phyloP scores from a whole-genome alignment of 1,139 yeast species.

The Saccharomycopsis crataegensis region DNA sequence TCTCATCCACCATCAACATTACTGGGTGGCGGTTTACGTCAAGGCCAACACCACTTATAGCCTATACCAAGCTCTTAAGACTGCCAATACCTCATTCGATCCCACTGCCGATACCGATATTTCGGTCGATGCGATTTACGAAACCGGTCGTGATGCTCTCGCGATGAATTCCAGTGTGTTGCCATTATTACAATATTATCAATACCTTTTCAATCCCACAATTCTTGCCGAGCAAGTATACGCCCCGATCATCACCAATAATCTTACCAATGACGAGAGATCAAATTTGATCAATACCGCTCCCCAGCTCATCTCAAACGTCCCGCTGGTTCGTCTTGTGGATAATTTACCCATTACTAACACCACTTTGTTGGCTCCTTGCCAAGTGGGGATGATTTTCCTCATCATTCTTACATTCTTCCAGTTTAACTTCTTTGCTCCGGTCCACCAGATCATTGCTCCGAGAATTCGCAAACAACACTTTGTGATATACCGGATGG shows the following conservation, averaged over 20 bases:
- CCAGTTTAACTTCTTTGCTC: conserved; percentile 52
- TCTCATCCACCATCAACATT: conserved; percentile 41
- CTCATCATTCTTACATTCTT: conserved; percentile 29
- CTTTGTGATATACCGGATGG: conserved; percentile 41
- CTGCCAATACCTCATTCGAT: conserved; percentile 24
- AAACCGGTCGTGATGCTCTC: conserved; percentile 48
- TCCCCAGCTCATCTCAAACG: conserved; percentile 24
- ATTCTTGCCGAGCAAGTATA: conserved; percentile 26
- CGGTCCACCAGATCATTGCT: conserved; percentile 43
- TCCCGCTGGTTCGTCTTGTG: conserved; percentile 23
- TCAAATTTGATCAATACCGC: conserved; percentile 10
- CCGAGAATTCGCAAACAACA: conserved; percentile 38
- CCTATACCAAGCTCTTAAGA: conserved; percentile 30
- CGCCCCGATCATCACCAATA: conserved; percentile 6
- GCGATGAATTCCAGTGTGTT: conserved; percentile 36
- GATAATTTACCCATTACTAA: conserved; percentile 13
- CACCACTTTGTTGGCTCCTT: conserved; percentile 7
- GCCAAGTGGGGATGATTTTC: conserved; percentile 19
- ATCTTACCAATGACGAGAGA: conserved; percentile 6
- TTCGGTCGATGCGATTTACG: conserved; percentile 38
- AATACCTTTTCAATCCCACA: conserved; percentile 25
- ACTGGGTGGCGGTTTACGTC: conserved; percentile 49
- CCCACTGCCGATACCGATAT: conserved; percentile 20
- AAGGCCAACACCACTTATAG: conserved; percentile 36
- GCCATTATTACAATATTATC: conserved; percentile 33